These are phyloP conservation scores for Sinapis alba DNA, from an alignment of 441 rosid genomes.

Conservation along the genomic window DNA sequence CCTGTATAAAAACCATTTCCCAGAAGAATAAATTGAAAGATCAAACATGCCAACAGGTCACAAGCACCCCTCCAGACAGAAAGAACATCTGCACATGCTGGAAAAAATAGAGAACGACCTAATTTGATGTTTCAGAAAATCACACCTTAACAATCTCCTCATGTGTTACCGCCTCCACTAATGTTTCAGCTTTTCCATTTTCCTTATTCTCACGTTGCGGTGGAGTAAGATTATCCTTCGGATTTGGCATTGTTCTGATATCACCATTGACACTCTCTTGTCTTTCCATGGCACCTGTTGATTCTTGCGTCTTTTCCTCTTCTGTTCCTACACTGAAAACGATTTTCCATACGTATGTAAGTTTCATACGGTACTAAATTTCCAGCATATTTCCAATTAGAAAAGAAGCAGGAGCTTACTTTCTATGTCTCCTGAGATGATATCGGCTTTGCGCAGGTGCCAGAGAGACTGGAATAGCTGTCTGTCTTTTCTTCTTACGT, in stretches of 20 bases:
- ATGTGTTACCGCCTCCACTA: constrained; percentile 45
- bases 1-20: constrained; percentile 44
- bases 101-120: background rate
- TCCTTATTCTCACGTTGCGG: constrained; percentile 36
- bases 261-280: constrained; percentile 40
- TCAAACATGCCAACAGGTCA: constrained; percentile 5
- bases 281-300: constrained; percentile 41
- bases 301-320: constrained; percentile 45
- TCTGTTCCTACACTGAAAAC: constrained; percentile 48
- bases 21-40: background rate
- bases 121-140: constrained; percentile 17
- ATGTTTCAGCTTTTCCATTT: constrained; percentile 42
- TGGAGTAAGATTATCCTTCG: constrained; percentile 35
- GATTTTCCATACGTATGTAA: background rate
- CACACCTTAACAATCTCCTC: constrained; percentile 50
- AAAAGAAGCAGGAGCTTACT: constrained; percentile 50
- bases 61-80: background rate
- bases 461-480: constrained; percentile 42
- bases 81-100: constrained; percentile 1
- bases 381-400: background rate
- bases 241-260: constrained; percentile 20
- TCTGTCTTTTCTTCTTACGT: constrained; percentile 66
- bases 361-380: background rate
- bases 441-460: constrained; percentile 71
- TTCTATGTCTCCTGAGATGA: constrained; percentile 74